A percentile compares a stretch with the other conserved stretches of the same genome.
These are phyloP conservation scores for Plasmodium falciparum DNA, from an alignment of 169 alveolate genomes.

Conservation along the genomic window DNA sequence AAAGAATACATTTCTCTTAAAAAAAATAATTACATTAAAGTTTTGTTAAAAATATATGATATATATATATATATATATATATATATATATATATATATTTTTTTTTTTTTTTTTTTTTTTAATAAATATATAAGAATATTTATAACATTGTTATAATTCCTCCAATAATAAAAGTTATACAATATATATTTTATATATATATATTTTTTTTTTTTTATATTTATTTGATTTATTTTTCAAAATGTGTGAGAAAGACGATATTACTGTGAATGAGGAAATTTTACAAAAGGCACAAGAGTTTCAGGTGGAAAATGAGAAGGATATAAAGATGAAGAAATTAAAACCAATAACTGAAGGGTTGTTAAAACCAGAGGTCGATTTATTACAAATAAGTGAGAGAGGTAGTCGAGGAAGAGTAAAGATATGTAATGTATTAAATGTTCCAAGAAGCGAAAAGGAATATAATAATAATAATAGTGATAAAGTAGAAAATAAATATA, in stretches of 20 bases:
- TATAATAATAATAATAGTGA: conserved; percentile 26
- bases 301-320: conserved; percentile 28
- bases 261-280: conserved; percentile 11
- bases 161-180: too few relatives aligned
- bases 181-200: background rate
- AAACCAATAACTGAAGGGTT: conserved; percentile 43
- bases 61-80: too few relatives aligned
- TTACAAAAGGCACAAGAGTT: conserved; percentile 31
- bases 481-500: conserved; percentile 42
- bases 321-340: conserved; percentile 24
- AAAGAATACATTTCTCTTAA: too few relatives aligned
- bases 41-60: too few relatives aligned
- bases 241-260: conserved; percentile 28
- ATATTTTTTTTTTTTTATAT: background rate
- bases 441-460: conserved; percentile 53
- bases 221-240: background rate
- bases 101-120: too few relatives aligned
- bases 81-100: too few relatives aligned
- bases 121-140: too few relatives aligned
- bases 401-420: conserved; percentile 41
- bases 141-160: too few relatives aligned
- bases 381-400: conserved; percentile 31
- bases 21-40: too few relatives aligned
- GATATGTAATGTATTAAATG: conserved; percentile 43
- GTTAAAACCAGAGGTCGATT: conserved; percentile 13